Conservation (phyloP, 148 eudicot genomes). For the Spergularia bocconei region DNA sequence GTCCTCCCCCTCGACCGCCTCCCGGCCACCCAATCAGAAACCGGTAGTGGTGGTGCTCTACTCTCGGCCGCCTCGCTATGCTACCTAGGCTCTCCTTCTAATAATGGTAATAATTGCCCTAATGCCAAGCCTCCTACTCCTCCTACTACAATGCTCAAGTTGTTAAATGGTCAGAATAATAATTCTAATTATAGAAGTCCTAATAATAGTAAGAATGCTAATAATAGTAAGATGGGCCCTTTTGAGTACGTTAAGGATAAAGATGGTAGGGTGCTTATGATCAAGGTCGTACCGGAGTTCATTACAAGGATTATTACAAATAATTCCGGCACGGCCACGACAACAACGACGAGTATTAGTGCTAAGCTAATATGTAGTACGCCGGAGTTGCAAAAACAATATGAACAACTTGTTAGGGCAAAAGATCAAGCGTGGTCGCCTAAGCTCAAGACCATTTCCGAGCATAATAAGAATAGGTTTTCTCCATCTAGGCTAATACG, state of each 20-base stretch:
- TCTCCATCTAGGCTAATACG: constrained; percentile 58
- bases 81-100: constrained; percentile 24
- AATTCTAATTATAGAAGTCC: not conserved
- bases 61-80: constrained; percentile 60
- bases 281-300: constrained; percentile 68
- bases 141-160: constrained; percentile 5
- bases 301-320: constrained; percentile 38
- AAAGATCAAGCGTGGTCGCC: constrained; percentile 74
- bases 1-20: constrained; percentile 69
- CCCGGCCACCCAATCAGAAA: constrained; percentile 7
- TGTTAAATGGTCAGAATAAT: not conserved
- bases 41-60: constrained; percentile 9
- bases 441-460: constrained; percentile 63
- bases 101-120: constrained; percentile 23
- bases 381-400: constrained; percentile 75
- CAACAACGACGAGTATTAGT: constrained; percentile 3
- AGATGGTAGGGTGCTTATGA: constrained; percentile 56
- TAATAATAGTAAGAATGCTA: constrained; percentile 21
- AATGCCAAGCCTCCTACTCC: not conserved
- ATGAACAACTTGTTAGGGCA: constrained; percentile 60
- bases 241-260: constrained; percentile 64
- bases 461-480: constrained; percentile 44
- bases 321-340: not conserved
- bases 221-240: constrained; percentile 34
- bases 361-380: constrained; percentile 52